phyloP scores from a whole-genome alignment of 177 flowering plant species.

The Vitis hybrid region DNA sequence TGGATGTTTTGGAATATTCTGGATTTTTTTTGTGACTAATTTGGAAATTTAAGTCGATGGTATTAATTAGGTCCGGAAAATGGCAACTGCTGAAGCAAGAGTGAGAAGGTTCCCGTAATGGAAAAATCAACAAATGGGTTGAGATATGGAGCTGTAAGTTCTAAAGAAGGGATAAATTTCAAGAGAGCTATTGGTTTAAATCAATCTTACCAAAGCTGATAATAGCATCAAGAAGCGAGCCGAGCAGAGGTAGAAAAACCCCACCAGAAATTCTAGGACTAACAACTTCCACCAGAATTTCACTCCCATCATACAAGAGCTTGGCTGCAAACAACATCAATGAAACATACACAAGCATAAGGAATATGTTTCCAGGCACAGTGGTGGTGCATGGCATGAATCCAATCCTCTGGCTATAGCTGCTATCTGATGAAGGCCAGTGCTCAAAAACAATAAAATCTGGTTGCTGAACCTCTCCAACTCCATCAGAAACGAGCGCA shows the following conservation, averaged over 20 bases:
- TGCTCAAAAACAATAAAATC: background rate
- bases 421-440: background rate
- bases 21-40: too few relatives aligned
- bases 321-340: constrained; percentile 24
- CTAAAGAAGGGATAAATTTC: too few relatives aligned
- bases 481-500: too few relatives aligned
- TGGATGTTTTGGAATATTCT: too few relatives aligned
- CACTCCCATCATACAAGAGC: constrained; percentile 23
- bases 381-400: constrained; percentile 27
- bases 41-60: too few relatives aligned
- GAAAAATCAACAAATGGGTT: too few relatives aligned
- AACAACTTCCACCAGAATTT: constrained; percentile 21
- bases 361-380: constrained; percentile 19
- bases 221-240: constrained; percentile 22
- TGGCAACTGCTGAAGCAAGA: too few relatives aligned
- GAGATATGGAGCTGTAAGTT: background rate
- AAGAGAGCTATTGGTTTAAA: too few relatives aligned
- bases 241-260: constrained; percentile 21
- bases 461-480: too few relatives aligned
- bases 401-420: constrained; percentile 7
- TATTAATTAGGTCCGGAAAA: too few relatives aligned
- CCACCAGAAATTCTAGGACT: constrained; percentile 29
- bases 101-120: too few relatives aligned
- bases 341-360: constrained; percentile 23
- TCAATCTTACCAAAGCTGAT: constrained; percentile 19